Conservation (phyloP, 345 rosid species). For the Acer campestre region DNA sequence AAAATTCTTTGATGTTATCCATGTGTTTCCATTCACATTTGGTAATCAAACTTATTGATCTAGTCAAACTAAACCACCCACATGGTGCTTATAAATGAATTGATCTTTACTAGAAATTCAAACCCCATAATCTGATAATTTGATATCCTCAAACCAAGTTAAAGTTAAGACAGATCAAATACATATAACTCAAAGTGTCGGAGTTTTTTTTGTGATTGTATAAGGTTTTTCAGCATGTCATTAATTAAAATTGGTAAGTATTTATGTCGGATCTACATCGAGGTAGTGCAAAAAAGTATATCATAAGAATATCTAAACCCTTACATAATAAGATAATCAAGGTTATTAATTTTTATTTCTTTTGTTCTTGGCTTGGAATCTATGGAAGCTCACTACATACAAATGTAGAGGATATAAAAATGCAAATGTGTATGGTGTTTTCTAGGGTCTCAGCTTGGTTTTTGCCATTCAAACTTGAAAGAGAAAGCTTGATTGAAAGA, state of each 20-base stretch:
- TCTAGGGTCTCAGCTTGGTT: not conserved
- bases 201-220: too few relatives aligned
- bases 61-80: not conserved
- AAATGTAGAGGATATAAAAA: not conserved
- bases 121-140: too few relatives aligned
- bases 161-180: too few relatives aligned
- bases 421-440: not conserved
- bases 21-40: not conserved
- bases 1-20: not conserved
- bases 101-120: not conserved
- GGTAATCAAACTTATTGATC: not conserved
- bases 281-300: too few relatives aligned
- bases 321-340: too few relatives aligned
- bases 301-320: too few relatives aligned
- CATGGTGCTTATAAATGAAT: not conserved
- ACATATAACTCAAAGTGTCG: too few relatives aligned
- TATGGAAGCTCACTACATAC: not conserved
- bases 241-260: too few relatives aligned
- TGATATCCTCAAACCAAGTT: too few relatives aligned
- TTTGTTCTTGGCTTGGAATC: constrained; percentile 1
- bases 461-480: too few relatives aligned
- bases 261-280: too few relatives aligned
- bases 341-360: not conserved
- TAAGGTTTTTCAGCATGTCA: too few relatives aligned
- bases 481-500: not conserved